These are phyloP conservation scores for Cupressus sempervirens DNA, from an alignment of 75 land plant species.

Conservation along the genomic window DNA sequence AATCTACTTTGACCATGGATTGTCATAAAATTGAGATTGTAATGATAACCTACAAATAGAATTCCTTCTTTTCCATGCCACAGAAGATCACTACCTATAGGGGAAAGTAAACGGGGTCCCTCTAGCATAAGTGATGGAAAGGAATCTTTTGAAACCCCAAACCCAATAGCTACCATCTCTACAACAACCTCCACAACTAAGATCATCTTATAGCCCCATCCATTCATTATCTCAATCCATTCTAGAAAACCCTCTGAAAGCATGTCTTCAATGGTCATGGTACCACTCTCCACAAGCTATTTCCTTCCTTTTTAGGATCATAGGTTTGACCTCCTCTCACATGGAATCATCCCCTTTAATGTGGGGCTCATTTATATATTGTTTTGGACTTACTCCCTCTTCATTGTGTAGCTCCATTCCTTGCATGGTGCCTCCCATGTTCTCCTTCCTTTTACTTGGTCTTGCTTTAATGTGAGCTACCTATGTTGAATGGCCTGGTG, in stretches of 20 bases:
- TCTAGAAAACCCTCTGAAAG: conserved; percentile 93
- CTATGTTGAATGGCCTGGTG: too few species aligned
- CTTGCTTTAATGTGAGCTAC: too few species aligned
- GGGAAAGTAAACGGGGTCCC: conserved; percentile 97
- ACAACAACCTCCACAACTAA: conserved; percentile 95
- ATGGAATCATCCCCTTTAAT: too few species aligned
- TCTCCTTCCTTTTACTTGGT: too few species aligned
- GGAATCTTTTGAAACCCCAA: conserved; percentile 76
- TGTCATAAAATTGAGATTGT: conserved; percentile 94
- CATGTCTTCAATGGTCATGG: too few species aligned
- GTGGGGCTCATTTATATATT: too few species aligned
- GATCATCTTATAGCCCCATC: conserved; percentile 94
- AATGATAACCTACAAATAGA: conserved; percentile 94
- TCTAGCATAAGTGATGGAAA: conserved; percentile 90
- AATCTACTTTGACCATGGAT: conserved; percentile 97
- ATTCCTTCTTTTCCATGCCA: conserved; percentile 61
- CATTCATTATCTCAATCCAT: conserved; percentile 90
- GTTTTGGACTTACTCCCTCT: too few species aligned
- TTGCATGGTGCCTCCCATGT: too few species aligned
- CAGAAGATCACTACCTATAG: conserved; percentile 89
- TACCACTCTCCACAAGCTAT: too few species aligned
- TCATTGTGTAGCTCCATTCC: too few species aligned
- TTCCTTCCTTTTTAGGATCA: too few species aligned
- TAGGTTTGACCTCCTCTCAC: too few species aligned
- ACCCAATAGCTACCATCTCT: conserved; percentile 99